Conservation (phyloP, 495 filamentous ascomycete genomes). For the Trichoderma asperelloides region DNA sequence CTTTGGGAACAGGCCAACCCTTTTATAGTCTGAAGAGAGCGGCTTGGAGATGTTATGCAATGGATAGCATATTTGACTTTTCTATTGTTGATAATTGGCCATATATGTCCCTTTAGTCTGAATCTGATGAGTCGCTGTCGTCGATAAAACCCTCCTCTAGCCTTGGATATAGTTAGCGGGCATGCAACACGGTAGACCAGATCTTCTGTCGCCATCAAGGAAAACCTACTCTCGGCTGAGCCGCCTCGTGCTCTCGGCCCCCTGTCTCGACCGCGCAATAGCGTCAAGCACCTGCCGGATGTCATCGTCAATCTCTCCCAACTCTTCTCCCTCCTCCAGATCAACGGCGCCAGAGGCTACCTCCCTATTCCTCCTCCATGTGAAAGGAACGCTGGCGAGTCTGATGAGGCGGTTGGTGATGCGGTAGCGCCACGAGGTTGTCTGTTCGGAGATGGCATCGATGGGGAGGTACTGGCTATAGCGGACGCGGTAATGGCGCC, state of each 20-base stretch:
- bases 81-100: background rate
- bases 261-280: conserved; percentile 45
- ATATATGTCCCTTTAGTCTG: background rate
- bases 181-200: background rate
- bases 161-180: conserved; percentile 11
- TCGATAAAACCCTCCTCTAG: conserved; percentile 32
- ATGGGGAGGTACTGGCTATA: conserved; percentile 66
- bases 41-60: background rate
- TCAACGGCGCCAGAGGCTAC: conserved; percentile 25
- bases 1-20: background rate
- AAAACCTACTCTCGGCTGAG: conserved; percentile 60
- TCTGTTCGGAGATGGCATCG: conserved; percentile 52
- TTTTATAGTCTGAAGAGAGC: background rate
- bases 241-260: conserved; percentile 43
- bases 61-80: background rate
- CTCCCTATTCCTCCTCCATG: background rate
- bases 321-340: conserved; percentile 51
- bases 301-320: conserved; percentile 56
- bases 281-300: conserved; percentile 53
- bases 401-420: conserved; percentile 48
- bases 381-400: conserved; percentile 38
- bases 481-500: conserved; percentile 64
- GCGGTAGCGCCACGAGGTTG: conserved; percentile 53
- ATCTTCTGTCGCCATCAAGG: background rate
- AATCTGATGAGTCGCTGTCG: background rate